Conservation (phyloP, 2,329 filamentous ascomycete genomes). For the Mariannaea elegans region DNA sequence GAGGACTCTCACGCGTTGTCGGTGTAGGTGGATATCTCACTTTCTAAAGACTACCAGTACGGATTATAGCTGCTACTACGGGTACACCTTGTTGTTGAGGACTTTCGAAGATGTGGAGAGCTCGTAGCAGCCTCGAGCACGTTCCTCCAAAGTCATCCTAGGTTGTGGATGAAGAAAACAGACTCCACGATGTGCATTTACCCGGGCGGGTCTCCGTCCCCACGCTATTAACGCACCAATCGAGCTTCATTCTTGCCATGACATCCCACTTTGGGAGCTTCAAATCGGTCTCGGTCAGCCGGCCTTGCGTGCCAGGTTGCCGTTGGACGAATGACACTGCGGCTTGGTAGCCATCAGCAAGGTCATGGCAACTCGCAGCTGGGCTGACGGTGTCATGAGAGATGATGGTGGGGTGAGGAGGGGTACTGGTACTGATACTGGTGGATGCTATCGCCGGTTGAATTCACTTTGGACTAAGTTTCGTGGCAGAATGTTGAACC, state of each 20-base stretch:
- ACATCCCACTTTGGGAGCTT: background rate
- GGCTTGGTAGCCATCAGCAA: constrained; percentile 1
- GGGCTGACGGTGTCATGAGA: constrained; percentile 27
- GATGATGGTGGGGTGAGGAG: constrained; percentile 34
- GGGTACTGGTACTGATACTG: too few species aligned
- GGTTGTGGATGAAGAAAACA: too few species aligned
- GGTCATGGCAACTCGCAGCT: constrained; percentile 15
- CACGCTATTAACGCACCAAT: constrained; percentile 29
- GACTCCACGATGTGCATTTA: constrained; percentile 32
- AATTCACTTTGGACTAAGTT: constrained; percentile 20
- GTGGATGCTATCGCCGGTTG: constrained; percentile 24
- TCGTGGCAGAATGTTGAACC: too few species aligned
- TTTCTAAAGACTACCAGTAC: too few species aligned
- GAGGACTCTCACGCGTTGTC: too few species aligned
- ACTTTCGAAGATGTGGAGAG: too few species aligned
- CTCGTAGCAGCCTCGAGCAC: too few species aligned
- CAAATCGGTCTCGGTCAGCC: constrained; percentile 5
- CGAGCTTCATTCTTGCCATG: constrained; percentile 10
- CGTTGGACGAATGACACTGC: constrained; percentile 30
- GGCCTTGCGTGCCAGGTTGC: constrained; percentile 8
- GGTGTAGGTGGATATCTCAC: too few species aligned
- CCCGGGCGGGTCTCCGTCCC: constrained; percentile 23
- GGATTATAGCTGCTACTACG: too few species aligned
- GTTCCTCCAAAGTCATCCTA: background rate
- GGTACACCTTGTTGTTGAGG: too few species aligned